phyloP scores from a whole-genome alignment of 2,329 filamentous ascomycete species.

The Epichloe glyceriae region DNA sequence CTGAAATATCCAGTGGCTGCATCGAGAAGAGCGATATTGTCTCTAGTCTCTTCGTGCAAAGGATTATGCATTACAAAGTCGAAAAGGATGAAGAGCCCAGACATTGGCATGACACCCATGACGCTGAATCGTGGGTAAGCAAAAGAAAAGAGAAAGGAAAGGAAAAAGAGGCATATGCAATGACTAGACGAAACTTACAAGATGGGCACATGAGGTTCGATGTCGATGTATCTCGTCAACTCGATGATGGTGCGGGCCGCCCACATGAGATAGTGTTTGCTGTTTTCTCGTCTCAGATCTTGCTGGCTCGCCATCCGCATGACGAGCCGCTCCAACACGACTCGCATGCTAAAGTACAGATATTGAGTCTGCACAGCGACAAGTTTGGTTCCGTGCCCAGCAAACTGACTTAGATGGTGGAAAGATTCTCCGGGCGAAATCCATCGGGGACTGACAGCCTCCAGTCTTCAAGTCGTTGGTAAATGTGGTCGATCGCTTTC shows the following conservation, averaged over 20 bases:
- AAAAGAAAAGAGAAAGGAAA: not conserved
- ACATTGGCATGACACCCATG: slow-evolving; percentile 8
- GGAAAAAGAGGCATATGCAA: no score
- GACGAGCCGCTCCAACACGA: slow-evolving; percentile 18
- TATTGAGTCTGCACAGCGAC: slow-evolving; percentile 17
- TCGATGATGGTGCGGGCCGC: slow-evolving; percentile 20
- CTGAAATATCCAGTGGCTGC: slow-evolving; percentile 9
- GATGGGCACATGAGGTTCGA: slow-evolving; percentile 19
- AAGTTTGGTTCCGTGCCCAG: slow-evolving; percentile 7
- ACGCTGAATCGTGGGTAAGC: slow-evolving; percentile 6
- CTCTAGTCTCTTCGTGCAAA: slow-evolving; percentile 7
- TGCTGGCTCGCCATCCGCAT: slow-evolving; percentile 14
- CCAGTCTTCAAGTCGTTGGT: slow-evolving; percentile 19
- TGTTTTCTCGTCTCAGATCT: slow-evolving; percentile 7
- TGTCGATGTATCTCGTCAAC: slow-evolving; percentile 20
- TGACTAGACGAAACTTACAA: slow-evolving; percentile 14
- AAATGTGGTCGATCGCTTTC: slow-evolving; percentile 12
- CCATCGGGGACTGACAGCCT: slow-evolving; percentile 14
- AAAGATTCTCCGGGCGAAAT: slow-evolving; percentile 16
- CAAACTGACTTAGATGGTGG: slow-evolving; percentile 7
- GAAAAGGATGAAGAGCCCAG: slow-evolving; percentile 12
- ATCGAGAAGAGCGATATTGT: slow-evolving; percentile 9
- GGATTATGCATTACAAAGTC: slow-evolving; percentile 13
- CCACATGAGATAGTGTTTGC: slow-evolving; percentile 16
- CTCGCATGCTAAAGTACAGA: slow-evolving; percentile 17